Conservation (phyloP, 257 asterid species). For the Ajuga chamaepitys region DNA sequence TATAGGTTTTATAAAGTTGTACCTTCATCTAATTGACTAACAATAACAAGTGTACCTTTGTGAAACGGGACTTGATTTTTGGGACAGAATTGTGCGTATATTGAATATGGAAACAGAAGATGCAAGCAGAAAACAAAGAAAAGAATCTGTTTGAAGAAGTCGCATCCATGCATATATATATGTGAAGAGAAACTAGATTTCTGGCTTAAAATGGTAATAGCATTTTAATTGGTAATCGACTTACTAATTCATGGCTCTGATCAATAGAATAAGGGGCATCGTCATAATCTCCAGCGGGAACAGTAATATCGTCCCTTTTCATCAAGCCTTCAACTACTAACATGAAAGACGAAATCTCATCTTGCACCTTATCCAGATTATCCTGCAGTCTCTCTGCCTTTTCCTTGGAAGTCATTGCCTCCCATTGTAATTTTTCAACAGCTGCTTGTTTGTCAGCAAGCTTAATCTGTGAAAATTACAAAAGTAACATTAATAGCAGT, state of each 20-base stretch:
- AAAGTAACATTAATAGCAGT: not conserved
- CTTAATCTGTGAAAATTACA: constrained; percentile 43
- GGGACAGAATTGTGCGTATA: not conserved
- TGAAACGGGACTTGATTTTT: not conserved
- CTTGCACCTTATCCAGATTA: constrained; percentile 56
- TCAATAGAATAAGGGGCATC: constrained; percentile 29
- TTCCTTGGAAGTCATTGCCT: constrained; percentile 61
- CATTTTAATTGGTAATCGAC: constrained; percentile 14
- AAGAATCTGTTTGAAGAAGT: not conserved
- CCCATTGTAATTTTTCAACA: constrained; percentile 90
- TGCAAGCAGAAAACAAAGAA: not conserved
- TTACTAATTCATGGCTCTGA: constrained; percentile 45
- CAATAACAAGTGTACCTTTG: too few relatives aligned
- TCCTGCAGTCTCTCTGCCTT: constrained; percentile 70
- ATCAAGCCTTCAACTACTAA: constrained; percentile 55
- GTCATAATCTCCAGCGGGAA: constrained; percentile 40
- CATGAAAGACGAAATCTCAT: constrained; percentile 64
- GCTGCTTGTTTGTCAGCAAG: constrained; percentile 99
- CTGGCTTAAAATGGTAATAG: not conserved
- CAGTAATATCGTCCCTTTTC: constrained; percentile 26
- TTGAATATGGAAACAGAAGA: not conserved
- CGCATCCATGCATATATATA: not conserved
- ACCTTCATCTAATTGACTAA: too few relatives aligned
- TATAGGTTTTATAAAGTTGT: too few relatives aligned
- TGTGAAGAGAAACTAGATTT: not conserved